phyloP scores from a whole-genome alignment of 1,284 basidiomycete species.

The Leccinum pachyderme region DNA sequence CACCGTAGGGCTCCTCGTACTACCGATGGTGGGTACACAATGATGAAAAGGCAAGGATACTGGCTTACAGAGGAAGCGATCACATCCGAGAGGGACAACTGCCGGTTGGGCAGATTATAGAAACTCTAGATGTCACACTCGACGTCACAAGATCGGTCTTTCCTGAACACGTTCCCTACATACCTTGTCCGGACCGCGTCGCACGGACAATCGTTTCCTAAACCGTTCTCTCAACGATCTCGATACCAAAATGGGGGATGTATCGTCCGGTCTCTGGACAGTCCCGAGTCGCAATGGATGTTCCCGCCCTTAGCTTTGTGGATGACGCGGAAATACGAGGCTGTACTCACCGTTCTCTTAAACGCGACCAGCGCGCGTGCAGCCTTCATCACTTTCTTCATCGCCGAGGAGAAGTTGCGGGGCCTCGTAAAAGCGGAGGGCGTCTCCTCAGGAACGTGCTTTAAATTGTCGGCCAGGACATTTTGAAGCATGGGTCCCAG shows the following conservation, averaged over 20 bases:
- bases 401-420: slow-evolving; percentile 15
- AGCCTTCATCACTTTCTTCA: slow-evolving; percentile 25
- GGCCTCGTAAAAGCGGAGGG: slow-evolving; percentile 11
- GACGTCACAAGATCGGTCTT: background rate
- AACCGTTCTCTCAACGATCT: slow-evolving; percentile 32
- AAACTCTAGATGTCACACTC: slow-evolving; percentile 16
- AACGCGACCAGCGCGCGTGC: slow-evolving; percentile 20
- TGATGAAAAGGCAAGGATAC: background rate
- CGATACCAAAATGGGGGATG: slow-evolving; percentile 23
- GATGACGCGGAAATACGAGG: background rate
- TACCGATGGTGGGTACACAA: background rate
- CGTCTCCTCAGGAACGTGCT: slow-evolving; percentile 4
- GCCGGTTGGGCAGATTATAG: slow-evolving; percentile 30
- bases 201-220: slow-evolving; percentile 30
- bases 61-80: slow-evolving; percentile 13
- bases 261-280: slow-evolving; percentile 24
- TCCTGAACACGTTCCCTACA: slow-evolving; percentile 4
- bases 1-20: background rate
- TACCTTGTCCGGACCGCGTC: slow-evolving; percentile 27
- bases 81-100: slow-evolving; percentile 30
- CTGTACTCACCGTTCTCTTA: slow-evolving; percentile 24
- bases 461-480: slow-evolving; percentile 9
- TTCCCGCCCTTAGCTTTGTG: background rate
- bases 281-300: background rate
- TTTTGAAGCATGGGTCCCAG: slow-evolving; percentile 15